Percentiles rank a stretch among this genome's conserved stretches.
phyloP scores from a whole-genome alignment of 225 moss, liverwort and hornwort genomes.

The Marchantia paleacea region DNA sequence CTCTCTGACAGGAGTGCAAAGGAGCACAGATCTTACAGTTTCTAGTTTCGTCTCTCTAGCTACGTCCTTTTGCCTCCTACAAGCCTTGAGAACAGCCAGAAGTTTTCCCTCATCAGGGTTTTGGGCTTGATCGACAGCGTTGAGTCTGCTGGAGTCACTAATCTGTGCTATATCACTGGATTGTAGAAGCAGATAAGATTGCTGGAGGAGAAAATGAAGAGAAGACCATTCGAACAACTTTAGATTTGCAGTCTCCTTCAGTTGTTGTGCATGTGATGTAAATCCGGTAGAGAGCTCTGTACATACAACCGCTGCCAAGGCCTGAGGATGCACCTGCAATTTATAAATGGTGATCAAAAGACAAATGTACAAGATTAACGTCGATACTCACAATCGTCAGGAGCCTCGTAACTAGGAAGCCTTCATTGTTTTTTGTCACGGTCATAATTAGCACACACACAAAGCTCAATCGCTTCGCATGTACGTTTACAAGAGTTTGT shows the following conservation, averaged over 20 bases:
- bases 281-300: slow-evolving; percentile 49
- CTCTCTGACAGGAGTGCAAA: slow-evolving; percentile 46
- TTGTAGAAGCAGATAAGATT: slow-evolving; percentile 28
- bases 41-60: slow-evolving; percentile 28
- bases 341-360: not conserved
- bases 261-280: slow-evolving; percentile 21
- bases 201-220: slow-evolving; percentile 44
- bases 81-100: slow-evolving; percentile 44
- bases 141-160: not conserved
- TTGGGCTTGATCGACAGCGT: not conserved
- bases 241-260: slow-evolving; percentile 17
- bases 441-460: not conserved
- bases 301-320: slow-evolving; percentile 59
- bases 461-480: not conserved
- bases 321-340: slow-evolving; percentile 64
- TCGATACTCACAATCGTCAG: not conserved
- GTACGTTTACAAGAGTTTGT: not conserved
- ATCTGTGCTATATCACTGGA: not conserved
- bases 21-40: slow-evolving; percentile 46
- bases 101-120: slow-evolving; percentile 40
- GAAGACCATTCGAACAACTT: slow-evolving; percentile 54
- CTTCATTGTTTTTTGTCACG: not conserved
- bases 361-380: not conserved
- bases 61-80: slow-evolving; percentile 33
- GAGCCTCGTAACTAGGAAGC: not conserved